phyloP scores from a whole-genome alignment of 1,284 basidiomycete genomes.

The Austroboletus niveus region DNA sequence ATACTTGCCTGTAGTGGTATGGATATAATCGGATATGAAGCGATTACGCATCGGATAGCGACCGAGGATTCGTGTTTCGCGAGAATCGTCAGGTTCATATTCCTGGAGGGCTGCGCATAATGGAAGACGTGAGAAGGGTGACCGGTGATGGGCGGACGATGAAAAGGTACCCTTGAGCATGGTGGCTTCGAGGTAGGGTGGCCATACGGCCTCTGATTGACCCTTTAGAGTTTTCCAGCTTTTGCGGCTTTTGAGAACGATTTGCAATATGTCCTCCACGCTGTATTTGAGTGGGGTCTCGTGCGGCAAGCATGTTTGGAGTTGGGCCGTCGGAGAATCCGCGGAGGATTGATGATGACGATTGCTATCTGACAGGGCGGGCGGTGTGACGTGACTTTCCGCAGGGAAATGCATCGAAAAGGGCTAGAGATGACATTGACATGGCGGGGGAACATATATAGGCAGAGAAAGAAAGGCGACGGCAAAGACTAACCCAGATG shows the following conservation, averaged over 20 bases:
- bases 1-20: conserved; percentile 56
- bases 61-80: conserved; percentile 66
- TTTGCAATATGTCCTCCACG: conserved; percentile 52
- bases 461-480: conserved; percentile 7
- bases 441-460: conserved; percentile 28
- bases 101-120: conserved; percentile 44
- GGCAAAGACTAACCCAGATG: conserved; percentile 20
- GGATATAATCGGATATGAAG: conserved; percentile 71
- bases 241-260: conserved; percentile 65
- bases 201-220: conserved; percentile 67
- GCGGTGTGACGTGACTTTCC: conserved; percentile 4
- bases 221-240: conserved; percentile 73
- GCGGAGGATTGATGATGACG: conserved; percentile 1
- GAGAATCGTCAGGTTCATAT: conserved; percentile 65
- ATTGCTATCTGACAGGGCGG: background rate
- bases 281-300: conserved; percentile 14
- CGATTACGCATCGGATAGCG: conserved; percentile 73
- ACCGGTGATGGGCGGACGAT: conserved; percentile 1
- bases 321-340: conserved; percentile 5
- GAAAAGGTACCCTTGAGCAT: conserved; percentile 59
- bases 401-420: conserved; percentile 17
- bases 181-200: conserved; percentile 70
- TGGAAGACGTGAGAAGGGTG: conserved; percentile 21
- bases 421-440: background rate
- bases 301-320: conserved; percentile 8